phyloP scores from a whole-genome alignment of 2,329 filamentous ascomycete species.

The Apiospora aurea region DNA sequence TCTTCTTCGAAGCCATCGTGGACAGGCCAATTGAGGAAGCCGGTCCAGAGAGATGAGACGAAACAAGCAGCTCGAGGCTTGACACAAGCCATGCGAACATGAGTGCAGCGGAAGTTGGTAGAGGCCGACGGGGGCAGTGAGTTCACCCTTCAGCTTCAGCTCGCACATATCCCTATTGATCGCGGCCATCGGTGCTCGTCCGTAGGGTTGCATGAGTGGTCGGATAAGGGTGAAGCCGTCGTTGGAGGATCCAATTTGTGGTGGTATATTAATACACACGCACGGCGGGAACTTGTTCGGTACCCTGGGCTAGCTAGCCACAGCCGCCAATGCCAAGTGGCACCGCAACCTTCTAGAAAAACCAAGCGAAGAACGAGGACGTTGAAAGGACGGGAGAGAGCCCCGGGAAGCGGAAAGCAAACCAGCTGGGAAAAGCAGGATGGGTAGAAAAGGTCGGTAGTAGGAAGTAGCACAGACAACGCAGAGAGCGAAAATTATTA shows the following conservation, averaged over 20 bases:
- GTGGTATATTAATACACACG: background rate
- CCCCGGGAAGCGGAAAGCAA: background rate
- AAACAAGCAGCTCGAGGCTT: slow-evolving; percentile 14
- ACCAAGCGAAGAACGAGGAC: background rate
- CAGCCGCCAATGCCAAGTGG: background rate
- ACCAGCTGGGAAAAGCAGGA: background rate
- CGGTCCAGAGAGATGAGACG: slow-evolving; percentile 2
- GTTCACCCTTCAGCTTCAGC: background rate
- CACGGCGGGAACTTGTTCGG: background rate
- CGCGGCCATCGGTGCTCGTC: background rate
- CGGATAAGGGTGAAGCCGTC: slow-evolving; percentile 7
- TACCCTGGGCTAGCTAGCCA: background rate
- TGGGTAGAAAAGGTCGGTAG: background rate
- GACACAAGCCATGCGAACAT: background rate
- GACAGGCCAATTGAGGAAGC: background rate
- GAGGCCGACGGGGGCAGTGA: background rate
- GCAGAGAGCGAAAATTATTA: background rate
- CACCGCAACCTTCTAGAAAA: background rate
- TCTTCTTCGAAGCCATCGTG: slow-evolving; percentile 14
- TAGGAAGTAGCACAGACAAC: background rate
- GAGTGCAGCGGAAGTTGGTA: background rate
- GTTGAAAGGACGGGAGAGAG: background rate
- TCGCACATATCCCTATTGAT: background rate
- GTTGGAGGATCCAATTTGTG: background rate
- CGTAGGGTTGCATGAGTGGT: slow-evolving; percentile 3